A percentile compares a stretch with the other conserved stretches of the same genome.
phyloP scores from a whole-genome alignment of 139 green algal genomes.

The Chlamydomonas incerta region DNA sequence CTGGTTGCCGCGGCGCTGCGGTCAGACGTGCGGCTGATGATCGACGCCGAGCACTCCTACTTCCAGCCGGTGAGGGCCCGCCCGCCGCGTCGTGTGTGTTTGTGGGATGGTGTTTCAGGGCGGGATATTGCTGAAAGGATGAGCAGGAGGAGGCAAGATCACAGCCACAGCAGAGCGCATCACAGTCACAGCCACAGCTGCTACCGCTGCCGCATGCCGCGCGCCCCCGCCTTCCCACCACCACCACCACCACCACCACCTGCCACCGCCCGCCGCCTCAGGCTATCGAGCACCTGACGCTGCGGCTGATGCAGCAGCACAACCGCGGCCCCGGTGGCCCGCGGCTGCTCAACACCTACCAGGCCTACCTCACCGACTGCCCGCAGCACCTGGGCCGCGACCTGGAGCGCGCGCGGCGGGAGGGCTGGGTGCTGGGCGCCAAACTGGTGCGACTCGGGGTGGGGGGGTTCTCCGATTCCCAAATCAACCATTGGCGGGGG shows the following conservation, averaged over 20 bases:
- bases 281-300: constrained; percentile 88
- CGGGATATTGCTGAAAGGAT: too few species aligned
- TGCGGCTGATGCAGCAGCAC: constrained; percentile 77
- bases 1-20: constrained; percentile 36
- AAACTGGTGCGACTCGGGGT: constrained; percentile 79
- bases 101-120: too few species aligned
- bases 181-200: too few species aligned
- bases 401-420: constrained; percentile 71
- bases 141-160: too few species aligned
- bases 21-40: constrained; percentile 77
- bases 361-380: constrained; percentile 87
- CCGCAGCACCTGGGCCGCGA: constrained; percentile 69
- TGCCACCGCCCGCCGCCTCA: not conserved
- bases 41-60: constrained; percentile 93
- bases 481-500: too few species aligned
- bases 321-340: constrained; percentile 68
- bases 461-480: too few species aligned
- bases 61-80: constrained; percentile 77
- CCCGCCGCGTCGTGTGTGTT: too few species aligned
- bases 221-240: too few species aligned
- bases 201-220: too few species aligned
- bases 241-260: not conserved
- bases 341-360: constrained; percentile 89
- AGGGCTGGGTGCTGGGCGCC: constrained; percentile 72
- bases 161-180: too few species aligned